These are phyloP conservation scores for Nepenthes alata DNA, from an alignment of 179 eudicot species.

Conservation along the genomic window DNA sequence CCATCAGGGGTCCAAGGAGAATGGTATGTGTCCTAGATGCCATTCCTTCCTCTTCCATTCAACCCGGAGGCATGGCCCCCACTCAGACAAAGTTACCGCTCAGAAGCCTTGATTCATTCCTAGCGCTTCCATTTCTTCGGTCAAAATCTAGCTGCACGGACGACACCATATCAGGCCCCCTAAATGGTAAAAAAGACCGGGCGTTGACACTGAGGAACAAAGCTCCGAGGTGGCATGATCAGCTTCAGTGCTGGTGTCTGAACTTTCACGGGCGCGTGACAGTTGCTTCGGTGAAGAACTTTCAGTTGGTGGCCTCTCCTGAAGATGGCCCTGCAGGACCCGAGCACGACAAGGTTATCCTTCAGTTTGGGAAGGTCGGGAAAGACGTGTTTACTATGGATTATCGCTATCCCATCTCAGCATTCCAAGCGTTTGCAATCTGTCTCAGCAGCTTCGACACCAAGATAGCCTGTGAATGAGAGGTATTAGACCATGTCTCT, in stretches of 20 bases:
- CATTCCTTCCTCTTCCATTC: slow-evolving; percentile 21
- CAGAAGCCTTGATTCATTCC: slow-evolving; percentile 16
- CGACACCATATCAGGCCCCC: slow-evolving; percentile 7
- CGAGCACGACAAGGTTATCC: slow-evolving; percentile 22
- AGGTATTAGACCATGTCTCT: no score
- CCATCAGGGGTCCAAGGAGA: slow-evolving; percentile 34
- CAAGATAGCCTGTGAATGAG: slow-evolving; percentile 19
- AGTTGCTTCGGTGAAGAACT: slow-evolving; percentile 34
- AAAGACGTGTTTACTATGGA: slow-evolving; percentile 24
- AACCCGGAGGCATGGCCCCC: slow-evolving; percentile 28
- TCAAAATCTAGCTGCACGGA: slow-evolving; percentile 20
- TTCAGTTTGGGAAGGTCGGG: slow-evolving; percentile 29
- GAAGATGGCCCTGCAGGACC: slow-evolving; percentile 19
- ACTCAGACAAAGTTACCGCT: slow-evolving; percentile 18
- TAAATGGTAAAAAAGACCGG: slow-evolving; percentile 10
- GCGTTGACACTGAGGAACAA: slow-evolving; percentile 23
- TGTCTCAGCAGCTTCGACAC: slow-evolving; percentile 20
- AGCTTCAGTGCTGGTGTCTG: slow-evolving; percentile 39
- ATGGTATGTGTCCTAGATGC: slow-evolving; percentile 24
- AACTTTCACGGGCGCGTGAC: slow-evolving; percentile 33
- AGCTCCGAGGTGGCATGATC: slow-evolving; percentile 38
- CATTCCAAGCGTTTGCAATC: slow-evolving; percentile 20
- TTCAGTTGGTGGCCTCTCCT: slow-evolving; percentile 32
- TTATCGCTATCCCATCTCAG: slow-evolving; percentile 15
- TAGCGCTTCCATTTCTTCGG: slow-evolving; percentile 17